These are phyloP conservation scores for Curvularia verruculosa DNA, from an alignment of 2,329 filamentous ascomycete genomes.

Conservation along the genomic window DNA sequence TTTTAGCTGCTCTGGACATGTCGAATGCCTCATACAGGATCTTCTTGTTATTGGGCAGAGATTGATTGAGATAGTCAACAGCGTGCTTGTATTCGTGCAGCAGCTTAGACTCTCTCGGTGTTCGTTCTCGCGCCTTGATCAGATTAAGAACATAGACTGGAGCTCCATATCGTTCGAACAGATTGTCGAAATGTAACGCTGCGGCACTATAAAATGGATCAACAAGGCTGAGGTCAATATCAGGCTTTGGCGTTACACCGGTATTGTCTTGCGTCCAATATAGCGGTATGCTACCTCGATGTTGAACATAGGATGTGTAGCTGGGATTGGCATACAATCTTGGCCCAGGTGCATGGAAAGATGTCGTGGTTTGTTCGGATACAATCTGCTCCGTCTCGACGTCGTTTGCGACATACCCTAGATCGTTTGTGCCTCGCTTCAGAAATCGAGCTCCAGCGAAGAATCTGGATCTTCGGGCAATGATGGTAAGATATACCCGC, in stretches of 20 bases:
- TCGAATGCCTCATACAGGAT: constrained; percentile 97
- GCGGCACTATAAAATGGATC: constrained; percentile 96
- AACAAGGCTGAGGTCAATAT: constrained; percentile 92
- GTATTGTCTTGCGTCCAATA: constrained; percentile 98
- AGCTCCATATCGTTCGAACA: constrained; percentile 91
- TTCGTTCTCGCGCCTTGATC: constrained; percentile 83
- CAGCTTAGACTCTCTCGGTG: constrained; percentile 88
- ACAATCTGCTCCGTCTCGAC: constrained; percentile 99
- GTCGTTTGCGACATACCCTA: constrained; percentile 96
- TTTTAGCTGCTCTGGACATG: constrained; percentile 95
- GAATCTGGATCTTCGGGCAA: constrained; percentile 87
- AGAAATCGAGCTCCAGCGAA: constrained; percentile 94
- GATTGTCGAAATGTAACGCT: constrained; percentile 90
- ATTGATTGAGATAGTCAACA: constrained; percentile 92
- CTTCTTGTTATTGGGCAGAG: constrained; percentile 79
- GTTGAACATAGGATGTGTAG: constrained; percentile 96
- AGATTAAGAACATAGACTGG: constrained; percentile 92
- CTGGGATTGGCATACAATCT: constrained; percentile 85
- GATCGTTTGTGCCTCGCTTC: constrained; percentile 91
- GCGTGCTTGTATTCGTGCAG: constrained; percentile 85
- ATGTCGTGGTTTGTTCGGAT: constrained; percentile 90
- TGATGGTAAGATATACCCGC: constrained; percentile 88
- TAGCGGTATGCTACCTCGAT: constrained; percentile 92
- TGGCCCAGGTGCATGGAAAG: constrained; percentile 89
- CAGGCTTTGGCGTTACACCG: constrained; percentile 93